Evolutionary conservation across 2,329 filamentous ascomycete genomes (phyloP), one percentile per base, ranked within the genome.

Genomic region (Colletotrichum coccodes): DNA sequence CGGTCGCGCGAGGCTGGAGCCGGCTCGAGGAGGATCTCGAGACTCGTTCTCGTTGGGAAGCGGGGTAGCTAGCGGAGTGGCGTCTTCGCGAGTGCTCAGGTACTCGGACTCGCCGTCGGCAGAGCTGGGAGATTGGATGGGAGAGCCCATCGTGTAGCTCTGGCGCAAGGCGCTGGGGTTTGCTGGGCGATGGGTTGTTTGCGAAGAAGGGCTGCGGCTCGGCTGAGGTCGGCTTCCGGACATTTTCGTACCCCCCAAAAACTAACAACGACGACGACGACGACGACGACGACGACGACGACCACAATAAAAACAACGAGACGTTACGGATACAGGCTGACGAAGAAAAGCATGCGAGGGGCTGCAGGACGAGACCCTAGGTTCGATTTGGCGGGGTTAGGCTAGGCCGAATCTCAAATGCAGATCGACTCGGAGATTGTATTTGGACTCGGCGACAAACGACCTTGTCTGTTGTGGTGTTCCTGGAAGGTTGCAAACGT

Each of bases 101-200:
- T 67, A 61, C 54, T 68, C 62, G 12, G 70, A 58, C 12, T 73
- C 68, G 61, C 71, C 72, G 61, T 69, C 64, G 46, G 32, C 23
- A 21, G 70, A 58, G 40, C 67, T 66, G 12, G 66, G 66, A 34
- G 66, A 69, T 26, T 60, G 54, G 42, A 56, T 57, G n/a, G 66
- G 66, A 50, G 47, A 64, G 9, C 53, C 59, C 59, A 69, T 69
- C 36, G 74, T 82, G 72, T 83, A 81, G 75, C 81, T 82, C 69
- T 85, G 82, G 32, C 84, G 83, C 52, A 87, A 79, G 18, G 80
- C 76, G 73, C 83, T 85, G 8, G 83, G 84, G 63, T 83, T 80
- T 28, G 76, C 70, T 47, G 56, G 14, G 85, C 83, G 11, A 77
- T 77, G 69, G 84, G 84, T 54, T 78, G 76, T 38, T 53, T 60